These are phyloP conservation scores for Anthracocystis panici-leucophaei DNA, from an alignment of 1,284 basidiomycete species.

Conservation along the genomic window DNA sequence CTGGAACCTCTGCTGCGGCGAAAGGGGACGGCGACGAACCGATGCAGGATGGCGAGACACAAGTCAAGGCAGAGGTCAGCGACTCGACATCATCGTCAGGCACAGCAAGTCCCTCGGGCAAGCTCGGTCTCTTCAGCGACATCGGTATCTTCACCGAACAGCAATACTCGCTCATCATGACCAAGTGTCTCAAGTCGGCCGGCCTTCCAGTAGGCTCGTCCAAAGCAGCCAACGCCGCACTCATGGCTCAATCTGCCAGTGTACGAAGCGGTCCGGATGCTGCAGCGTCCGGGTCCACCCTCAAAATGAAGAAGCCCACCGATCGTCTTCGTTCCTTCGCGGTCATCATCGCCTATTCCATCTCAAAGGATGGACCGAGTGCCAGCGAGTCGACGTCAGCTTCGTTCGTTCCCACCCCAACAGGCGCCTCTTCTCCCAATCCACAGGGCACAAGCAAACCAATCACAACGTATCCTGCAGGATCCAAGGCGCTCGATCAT, in stretches of 20 bases:
- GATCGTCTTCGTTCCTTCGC: slow-evolving; percentile 83
- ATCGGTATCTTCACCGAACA: slow-evolving; percentile 88
- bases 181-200: slow-evolving; percentile 87
- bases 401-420: slow-evolving; percentile 35
- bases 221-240: slow-evolving; percentile 58
- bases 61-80: background rate
- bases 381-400: slow-evolving; percentile 36
- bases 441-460: slow-evolving; percentile 15
- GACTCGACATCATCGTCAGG: slow-evolving; percentile 19
- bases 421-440: slow-evolving; percentile 14
- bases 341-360: slow-evolving; percentile 89
- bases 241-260: slow-evolving; percentile 61
- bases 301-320: slow-evolving; percentile 82
- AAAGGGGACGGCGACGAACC: slow-evolving; percentile 1
- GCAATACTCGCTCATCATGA: slow-evolving; percentile 87
- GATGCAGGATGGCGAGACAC: slow-evolving; percentile 20
- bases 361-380: slow-evolving; percentile 82
- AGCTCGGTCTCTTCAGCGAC: slow-evolving; percentile 75
- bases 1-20: background rate
- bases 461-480: slow-evolving; percentile 77
- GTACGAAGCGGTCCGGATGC: slow-evolving; percentile 72
- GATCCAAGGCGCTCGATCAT: slow-evolving; percentile 89
- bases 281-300: slow-evolving; percentile 76
- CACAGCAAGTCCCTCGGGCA: slow-evolving; percentile 30
- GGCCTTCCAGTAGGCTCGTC: slow-evolving; percentile 75